Percentiles rank a stretch among this genome's conserved stretches.
These are phyloP conservation scores for Fallopia convolvulus DNA, from an alignment of 148 eudicot genomes.

Conservation along the genomic window DNA sequence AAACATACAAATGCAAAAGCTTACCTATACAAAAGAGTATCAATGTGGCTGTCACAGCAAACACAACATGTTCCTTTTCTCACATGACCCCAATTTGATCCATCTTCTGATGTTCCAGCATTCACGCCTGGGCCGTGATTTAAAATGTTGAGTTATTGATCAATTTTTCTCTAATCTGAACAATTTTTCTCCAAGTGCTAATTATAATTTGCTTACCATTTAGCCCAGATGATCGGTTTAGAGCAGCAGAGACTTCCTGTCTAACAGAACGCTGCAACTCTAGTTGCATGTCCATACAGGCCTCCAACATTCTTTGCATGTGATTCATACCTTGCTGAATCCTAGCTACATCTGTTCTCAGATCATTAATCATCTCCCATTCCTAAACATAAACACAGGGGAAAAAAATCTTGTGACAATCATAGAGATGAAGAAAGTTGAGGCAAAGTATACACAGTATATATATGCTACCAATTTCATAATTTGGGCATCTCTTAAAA, in stretches of 20 bases:
- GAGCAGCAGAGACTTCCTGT: conserved; percentile 97
- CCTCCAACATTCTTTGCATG: conserved; percentile 96
- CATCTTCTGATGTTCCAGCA: conserved; percentile 85
- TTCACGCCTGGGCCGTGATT: conserved; percentile 22
- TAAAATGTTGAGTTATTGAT: not conserved
- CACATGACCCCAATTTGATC: conserved; percentile 86
- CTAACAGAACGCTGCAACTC: conserved; percentile 93
- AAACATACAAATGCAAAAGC: not conserved
- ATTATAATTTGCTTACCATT: conserved; percentile 32
- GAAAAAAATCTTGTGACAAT: not conserved
- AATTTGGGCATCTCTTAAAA: not conserved
- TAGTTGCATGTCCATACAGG: conserved; percentile 99
- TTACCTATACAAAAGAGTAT: conserved; percentile 90
- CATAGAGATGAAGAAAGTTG: not conserved
- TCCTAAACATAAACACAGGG: conserved; percentile 33
- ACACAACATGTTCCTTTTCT: conserved; percentile 89
- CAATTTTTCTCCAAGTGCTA: not conserved
- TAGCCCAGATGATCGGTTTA: conserved; percentile 59
- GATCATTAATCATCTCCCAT: conserved; percentile 94
- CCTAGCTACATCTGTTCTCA: conserved; percentile 74
- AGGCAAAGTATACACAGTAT: not conserved
- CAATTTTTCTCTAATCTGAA: not conserved
- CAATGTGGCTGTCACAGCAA: conserved; percentile 88
- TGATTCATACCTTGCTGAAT: conserved; percentile 97
- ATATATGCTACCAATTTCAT: not conserved